Conservation (phyloP, 176 grass and related monocot genomes). For the Puccinellia tenuiflora region DNA sequence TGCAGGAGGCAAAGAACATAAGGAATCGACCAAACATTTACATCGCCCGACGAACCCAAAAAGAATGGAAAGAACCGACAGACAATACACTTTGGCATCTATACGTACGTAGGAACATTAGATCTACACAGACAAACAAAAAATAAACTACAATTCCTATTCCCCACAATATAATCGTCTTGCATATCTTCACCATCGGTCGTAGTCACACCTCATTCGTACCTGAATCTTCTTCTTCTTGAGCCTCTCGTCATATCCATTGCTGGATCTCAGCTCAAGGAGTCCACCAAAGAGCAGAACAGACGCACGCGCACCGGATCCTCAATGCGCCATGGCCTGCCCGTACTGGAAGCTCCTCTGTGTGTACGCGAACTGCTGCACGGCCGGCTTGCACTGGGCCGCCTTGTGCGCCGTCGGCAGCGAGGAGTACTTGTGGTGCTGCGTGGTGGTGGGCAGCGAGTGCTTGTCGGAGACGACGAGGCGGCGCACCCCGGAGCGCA, state of each 20-base stretch:
- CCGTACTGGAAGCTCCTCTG: constrained; percentile 49
- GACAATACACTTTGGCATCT: constrained; percentile 6
- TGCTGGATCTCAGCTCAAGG: background rate
- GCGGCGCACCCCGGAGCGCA: constrained; percentile 57
- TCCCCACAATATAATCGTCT: background rate
- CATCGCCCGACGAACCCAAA: constrained; percentile 34
- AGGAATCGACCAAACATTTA: constrained; percentile 43
- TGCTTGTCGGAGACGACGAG: constrained; percentile 38
- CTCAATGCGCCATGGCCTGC: constrained; percentile 27
- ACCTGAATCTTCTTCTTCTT: constrained; percentile 5
- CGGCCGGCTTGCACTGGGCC: constrained; percentile 42
- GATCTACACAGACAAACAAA: constrained; percentile 21
- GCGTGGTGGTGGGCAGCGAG: constrained; percentile 59
- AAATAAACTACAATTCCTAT: constrained; percentile 20
- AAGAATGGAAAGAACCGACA: constrained; percentile 40
- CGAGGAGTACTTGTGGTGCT: constrained; percentile 16
- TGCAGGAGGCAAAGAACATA: constrained; percentile 29
- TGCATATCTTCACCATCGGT: constrained; percentile 7
- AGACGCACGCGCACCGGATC: no score
- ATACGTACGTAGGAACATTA: constrained; percentile 18
- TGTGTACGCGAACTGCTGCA: constrained; percentile 38
- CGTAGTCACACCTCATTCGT: background rate
- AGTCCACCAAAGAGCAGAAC: background rate
- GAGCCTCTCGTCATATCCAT: background rate
- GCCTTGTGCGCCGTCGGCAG: constrained; percentile 37